These are phyloP conservation scores for Colletotrichum incanum DNA, from an alignment of 2,329 filamentous ascomycete species.

Conservation along the genomic window DNA sequence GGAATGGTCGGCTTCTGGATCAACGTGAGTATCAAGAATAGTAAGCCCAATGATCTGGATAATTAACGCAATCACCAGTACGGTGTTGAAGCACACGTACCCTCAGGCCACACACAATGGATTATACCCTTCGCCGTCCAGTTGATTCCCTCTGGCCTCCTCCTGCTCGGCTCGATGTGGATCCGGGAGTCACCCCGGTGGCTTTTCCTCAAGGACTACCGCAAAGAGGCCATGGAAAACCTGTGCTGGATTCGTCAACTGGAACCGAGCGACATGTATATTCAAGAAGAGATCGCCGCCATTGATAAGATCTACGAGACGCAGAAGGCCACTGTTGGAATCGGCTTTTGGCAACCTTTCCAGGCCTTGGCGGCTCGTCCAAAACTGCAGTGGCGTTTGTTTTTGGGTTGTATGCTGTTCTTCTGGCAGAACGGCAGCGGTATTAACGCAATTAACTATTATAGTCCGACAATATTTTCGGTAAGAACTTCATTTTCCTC, in stretches of 20 bases:
- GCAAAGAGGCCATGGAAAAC: conserved; percentile 65
- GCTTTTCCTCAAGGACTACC: conserved; percentile 69
- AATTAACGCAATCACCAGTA: conserved; percentile 6
- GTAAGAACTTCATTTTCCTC: conserved; percentile 47
- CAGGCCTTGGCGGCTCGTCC: conserved; percentile 62
- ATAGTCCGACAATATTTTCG: conserved; percentile 73
- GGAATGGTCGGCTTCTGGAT: conserved; percentile 67
- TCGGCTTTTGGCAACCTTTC: conserved; percentile 75
- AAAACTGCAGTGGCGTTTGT: conserved; percentile 71
- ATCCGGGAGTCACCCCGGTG: conserved; percentile 72
- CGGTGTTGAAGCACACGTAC: conserved; percentile 42
- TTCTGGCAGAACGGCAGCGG: conserved; percentile 78
- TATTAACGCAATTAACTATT: conserved; percentile 78
- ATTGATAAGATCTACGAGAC: conserved; percentile 66
- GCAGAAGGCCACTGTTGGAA: conserved; percentile 66
- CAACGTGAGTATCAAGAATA: conserved; percentile 54
- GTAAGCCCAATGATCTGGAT: background rate
- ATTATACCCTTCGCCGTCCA: conserved; percentile 68
- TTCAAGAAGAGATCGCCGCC: conserved; percentile 74
- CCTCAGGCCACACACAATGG: conserved; percentile 54
- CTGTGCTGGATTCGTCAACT: conserved; percentile 71
- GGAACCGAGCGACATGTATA: conserved; percentile 67
- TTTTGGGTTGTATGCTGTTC: conserved; percentile 76
- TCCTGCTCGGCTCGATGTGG: conserved; percentile 64
- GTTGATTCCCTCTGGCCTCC: conserved; percentile 67